Evolutionary conservation across 2,329 filamentous ascomycete species (phyloP), one percentile per base, ranked within the genome.

Genomic region (Trichoderma atroviride): DNA sequence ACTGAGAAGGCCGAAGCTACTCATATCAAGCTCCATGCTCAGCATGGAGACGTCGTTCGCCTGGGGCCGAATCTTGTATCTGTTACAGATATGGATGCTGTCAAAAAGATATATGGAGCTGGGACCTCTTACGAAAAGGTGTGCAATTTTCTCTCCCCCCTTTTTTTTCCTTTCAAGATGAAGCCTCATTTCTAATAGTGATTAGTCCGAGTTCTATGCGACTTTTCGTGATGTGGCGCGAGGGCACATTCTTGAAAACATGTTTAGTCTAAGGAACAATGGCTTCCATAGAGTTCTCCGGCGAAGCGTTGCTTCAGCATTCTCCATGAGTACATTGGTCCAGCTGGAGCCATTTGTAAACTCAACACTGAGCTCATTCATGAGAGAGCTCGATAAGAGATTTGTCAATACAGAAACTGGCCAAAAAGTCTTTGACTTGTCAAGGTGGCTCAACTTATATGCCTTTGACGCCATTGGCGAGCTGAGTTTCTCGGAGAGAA

Each of bases 231-330:
- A 91, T 0, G 86, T 92, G 1, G 86, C 89, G 22, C 88, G 91
- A 71, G 92, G 92, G 24, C 84, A 87, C 70, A 85, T 87, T 2
- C 84, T 94, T 0, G 87, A 88, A 43, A 93, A 91, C 3, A 85
- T 96, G 22, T 95, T 95, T 82, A 92, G 89, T 75, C 92, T 91
- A 0, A 89, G 87, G 7, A 88, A 92, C 77, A 92, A 94, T 72
- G 83, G 86, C 22, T 57, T 92, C 80, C 92, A 95, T 77, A 87
- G 90, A 52, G 87, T 89, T 74, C 90, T 94, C 76, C 87, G 91
- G 33, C 86, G 92, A 70, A 91, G 89, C 72, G 90, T 96, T 69
- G 94, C 92, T 79, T 87, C 86, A 71, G 91, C 91, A 5, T 95
- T 94, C 76, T 86, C 91, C 70, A 94, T 94, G 92, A 91, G 87